A percentile compares a stretch with the other conserved stretches of the same genome.
Conservation (phyloP, 306 rosid genomes). For the Quercus suber region DNA sequence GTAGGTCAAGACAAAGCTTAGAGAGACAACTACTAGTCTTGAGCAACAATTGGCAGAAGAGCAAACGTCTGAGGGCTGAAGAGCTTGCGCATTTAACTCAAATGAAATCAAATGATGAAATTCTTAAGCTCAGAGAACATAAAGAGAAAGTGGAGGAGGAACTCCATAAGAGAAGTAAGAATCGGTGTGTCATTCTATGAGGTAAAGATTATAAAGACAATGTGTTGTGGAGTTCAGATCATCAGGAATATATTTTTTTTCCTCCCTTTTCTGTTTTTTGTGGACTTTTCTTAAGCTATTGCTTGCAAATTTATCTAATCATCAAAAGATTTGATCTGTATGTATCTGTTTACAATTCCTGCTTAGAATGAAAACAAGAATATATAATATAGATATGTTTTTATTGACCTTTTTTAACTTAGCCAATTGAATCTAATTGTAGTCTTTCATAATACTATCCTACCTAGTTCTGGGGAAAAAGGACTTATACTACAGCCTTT, state of each 20-base stretch:
- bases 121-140: constrained; percentile 56
- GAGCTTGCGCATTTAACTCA: constrained; percentile 57
- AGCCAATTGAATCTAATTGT: no score
- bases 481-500: no score
- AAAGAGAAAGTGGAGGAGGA: constrained; percentile 69
- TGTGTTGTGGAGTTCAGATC: background rate
- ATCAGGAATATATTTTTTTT: background rate
- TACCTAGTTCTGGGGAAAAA: no score
- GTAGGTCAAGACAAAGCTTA: constrained; percentile 41
- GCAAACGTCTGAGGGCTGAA: constrained; percentile 59
- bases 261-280: background rate
- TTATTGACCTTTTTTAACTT: no score
- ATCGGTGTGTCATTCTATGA: constrained; percentile 63
- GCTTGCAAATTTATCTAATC: background rate
- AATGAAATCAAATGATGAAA: constrained; percentile 56
- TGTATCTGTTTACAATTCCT: background rate
- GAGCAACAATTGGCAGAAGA: constrained; percentile 77
- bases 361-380: no score
- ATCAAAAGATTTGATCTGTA: background rate
- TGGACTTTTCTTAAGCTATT: background rate
- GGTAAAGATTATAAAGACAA: background rate
- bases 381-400: no score
- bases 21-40: constrained; percentile 46
- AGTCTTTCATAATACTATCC: no score
- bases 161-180: constrained; percentile 52